phyloP scores from a whole-genome alignment of 805 yeast genomes.

The Barnettozyma wickerhamii region DNA sequence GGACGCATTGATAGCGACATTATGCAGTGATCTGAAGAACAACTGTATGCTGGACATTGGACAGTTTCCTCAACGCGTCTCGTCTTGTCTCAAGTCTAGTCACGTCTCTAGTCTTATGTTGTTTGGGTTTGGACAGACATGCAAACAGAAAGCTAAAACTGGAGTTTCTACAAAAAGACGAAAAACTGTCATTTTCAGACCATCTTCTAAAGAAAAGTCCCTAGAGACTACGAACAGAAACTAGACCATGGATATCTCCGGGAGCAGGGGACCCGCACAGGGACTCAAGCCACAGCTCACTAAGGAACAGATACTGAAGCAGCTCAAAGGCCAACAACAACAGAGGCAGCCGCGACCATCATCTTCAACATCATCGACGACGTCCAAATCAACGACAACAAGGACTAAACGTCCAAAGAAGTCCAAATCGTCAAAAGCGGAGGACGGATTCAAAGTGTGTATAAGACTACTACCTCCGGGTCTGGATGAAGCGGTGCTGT shows the following conservation, averaged over 20 bases:
- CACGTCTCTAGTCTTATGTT: no score
- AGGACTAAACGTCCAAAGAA: background rate
- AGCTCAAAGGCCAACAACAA: slow-evolving; percentile 5
- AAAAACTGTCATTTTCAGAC: no score
- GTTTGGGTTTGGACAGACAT: background rate
- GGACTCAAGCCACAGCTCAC: background rate
- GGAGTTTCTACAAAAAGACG: no score
- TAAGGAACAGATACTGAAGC: background rate
- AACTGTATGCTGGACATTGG: background rate
- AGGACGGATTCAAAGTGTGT: slow-evolving; percentile 20
- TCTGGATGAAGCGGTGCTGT: slow-evolving; percentile 28
- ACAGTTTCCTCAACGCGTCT: no score
- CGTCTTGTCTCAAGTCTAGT: no score
- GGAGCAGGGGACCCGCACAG: slow-evolving; percentile 8
- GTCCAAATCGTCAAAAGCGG: background rate
- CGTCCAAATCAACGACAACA: background rate
- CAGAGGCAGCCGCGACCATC: slow-evolving; percentile 4
- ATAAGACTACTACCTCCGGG: slow-evolving; percentile 43
- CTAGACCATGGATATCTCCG: slow-evolving; percentile 11
- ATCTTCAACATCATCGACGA: slow-evolving; percentile 17
- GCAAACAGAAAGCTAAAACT: no score
- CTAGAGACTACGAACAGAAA: background rate
- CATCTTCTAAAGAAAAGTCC: no score
- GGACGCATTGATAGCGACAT: background rate
- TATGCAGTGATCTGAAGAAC: background rate